Evolutionary conservation across 179 eudicot genomes (phyloP), one percentile per base, ranked within the genome.

Genomic region (Silene coronaria): DNA sequence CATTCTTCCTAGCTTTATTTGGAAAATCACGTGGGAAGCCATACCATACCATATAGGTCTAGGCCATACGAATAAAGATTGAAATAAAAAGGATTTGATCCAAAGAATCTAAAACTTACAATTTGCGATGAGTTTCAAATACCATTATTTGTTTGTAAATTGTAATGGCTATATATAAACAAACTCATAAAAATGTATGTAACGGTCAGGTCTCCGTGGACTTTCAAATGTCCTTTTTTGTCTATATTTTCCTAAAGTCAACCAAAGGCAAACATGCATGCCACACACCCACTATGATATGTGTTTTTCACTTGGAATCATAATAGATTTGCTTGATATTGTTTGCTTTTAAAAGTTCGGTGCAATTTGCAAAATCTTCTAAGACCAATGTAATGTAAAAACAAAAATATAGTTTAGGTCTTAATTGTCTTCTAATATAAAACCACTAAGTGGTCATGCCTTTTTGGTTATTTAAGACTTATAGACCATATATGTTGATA

Each of bases 201-300:
- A 70, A 19, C 26, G 2, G 46, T 24, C 63, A 57, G 32, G 17
- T 72, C 67, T 58, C 66, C 70, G 23, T 64, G 64, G 77, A 75
- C 70, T 42, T 74, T 34, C 7, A 10, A 28, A 24, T 8, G 16
- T 63, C 42, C 51, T 36, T 36, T 36, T 38, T 38, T 34, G 38
- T 34, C 38, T 34, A 34, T 5, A 5, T 5, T 63, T 38, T 38
- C 45, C 12, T 38, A 38, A 38, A 8, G 45, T 38, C 45, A 38
- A 9, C 34, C 34, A 67, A 58, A 79, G 76, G 59, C 74, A 69
- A 79, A 69, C 38, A 74, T 62, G 70, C 63, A 55, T 67, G 23
- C 61, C 36, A 57, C n/a, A 59, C 26, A 12, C 27, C 62, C 34
- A 9, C 38, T 30, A 10, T 30, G 5, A 2, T 21, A 14, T 16